Conservation (phyloP, 352 stramenopile species). For the Globisporangium nodosum region DNA sequence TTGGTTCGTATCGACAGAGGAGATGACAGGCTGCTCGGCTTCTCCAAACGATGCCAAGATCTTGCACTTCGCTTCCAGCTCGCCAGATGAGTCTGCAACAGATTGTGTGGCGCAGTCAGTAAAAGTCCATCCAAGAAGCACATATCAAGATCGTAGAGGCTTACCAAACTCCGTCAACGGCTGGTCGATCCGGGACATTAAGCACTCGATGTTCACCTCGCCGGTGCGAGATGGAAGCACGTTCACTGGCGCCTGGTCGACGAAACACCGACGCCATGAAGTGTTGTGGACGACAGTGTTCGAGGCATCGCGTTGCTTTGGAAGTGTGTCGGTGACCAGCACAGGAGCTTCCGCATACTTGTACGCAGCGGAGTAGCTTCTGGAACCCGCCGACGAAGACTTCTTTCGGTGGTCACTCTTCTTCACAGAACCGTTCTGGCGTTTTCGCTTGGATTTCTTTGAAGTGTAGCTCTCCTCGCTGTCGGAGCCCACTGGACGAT, state of each 20-base stretch:
- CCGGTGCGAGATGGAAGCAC: conserved; percentile 21
- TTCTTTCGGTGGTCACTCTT: conserved; percentile 10
- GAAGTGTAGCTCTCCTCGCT: neutral
- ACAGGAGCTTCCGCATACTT: conserved; percentile 12
- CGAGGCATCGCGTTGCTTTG: conserved; percentile 18
- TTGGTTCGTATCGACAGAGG: conserved; percentile 11
- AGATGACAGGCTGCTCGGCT: conserved; percentile 23
- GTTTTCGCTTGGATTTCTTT: conserved; percentile 11
- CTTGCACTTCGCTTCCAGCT: conserved; percentile 41
- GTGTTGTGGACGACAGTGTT: conserved; percentile 46
- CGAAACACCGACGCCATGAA: conserved; percentile 35
- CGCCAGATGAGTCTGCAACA: conserved; percentile 32
- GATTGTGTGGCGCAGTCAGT: neutral
- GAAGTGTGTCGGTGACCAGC: conserved; percentile 26
- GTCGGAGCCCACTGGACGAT: neutral
- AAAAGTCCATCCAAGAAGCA: neutral
- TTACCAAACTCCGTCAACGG: conserved; percentile 37
- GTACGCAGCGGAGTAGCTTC: conserved; percentile 5
- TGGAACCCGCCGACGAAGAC: conserved; percentile 5
- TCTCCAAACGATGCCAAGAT: conserved; percentile 43
- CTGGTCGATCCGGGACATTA: conserved; percentile 24
- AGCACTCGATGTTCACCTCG: conserved; percentile 8
- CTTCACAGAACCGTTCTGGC: conserved; percentile 8
- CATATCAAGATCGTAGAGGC: neutral
- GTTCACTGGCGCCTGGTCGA: conserved; percentile 27